A percentile compares a stretch with the other conserved stretches of the same genome.
These are phyloP conservation scores for Neoboletus subvelutipes DNA, from an alignment of 768 basidiomycete species.

Conservation along the genomic window DNA sequence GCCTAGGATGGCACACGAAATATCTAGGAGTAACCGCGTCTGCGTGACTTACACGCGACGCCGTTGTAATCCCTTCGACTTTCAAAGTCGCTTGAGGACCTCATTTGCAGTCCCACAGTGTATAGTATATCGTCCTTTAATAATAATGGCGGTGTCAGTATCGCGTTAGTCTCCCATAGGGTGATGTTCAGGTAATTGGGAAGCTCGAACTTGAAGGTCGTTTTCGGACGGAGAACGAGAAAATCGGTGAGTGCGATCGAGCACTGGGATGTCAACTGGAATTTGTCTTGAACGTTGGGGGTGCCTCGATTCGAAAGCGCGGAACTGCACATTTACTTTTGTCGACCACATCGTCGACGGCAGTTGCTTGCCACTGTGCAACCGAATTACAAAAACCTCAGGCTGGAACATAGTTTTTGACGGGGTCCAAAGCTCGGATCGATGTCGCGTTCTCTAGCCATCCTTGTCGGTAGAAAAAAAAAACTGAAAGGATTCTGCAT, in stretches of 20 bases:
- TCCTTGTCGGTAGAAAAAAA: slow-evolving; percentile 2
- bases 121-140: neutral
- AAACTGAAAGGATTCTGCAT: neutral
- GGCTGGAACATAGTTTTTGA: neutral
- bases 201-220: neutral
- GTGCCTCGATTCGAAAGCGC: neutral
- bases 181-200: neutral
- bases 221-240: neutral
- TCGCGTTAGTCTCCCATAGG: neutral
- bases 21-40: neutral
- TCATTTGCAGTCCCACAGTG: neutral
- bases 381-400: neutral
- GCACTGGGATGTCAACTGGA: neutral
- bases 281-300: neutral
- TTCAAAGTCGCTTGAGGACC: neutral
- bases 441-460: neutral
- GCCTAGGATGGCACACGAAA: neutral
- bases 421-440: neutral
- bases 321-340: neutral
- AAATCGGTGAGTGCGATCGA: neutral
- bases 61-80: neutral
- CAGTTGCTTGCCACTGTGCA: neutral
- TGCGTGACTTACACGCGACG: neutral
- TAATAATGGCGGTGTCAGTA: no score
- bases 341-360: neutral